Evolutionary conservation across 1,284 basidiomycete genomes (phyloP), one percentile per base, ranked within the genome.

Genomic region (Phellinidium pouzarii): DNA sequence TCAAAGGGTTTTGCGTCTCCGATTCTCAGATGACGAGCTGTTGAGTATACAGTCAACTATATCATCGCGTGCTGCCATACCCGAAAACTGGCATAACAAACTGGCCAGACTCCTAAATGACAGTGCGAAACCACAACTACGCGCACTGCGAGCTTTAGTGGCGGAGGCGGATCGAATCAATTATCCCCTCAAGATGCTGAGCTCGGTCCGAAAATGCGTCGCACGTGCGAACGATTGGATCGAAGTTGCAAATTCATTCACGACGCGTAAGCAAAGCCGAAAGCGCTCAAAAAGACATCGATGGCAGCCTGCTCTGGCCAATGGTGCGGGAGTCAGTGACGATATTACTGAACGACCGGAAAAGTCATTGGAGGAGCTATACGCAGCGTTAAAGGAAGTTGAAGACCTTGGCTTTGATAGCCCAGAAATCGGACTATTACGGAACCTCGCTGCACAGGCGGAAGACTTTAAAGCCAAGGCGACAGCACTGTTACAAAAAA

Each of bases 151-250:
- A 26, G 80, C 85, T 4, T 71, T 95, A 14, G 74, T 92, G 22
- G 79, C 85, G 0, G 94, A 97, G 65, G 94, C 90, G 19, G 92
- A 96, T 60, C 83, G 84, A 53, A 91, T 95, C 63, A 82, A 80
- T 45, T 80, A 82, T 63, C 74, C 77, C 22, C 75, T 96, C 17
- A 75, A 80, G 1, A 91, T 94, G 65, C 74, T 94, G 44, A 68
- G 72, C 19, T 71, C 80, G 44, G 77, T 97, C 43, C 79, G 84
- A 44, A 85, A 81, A 63, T 92, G 91, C 64, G 87, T 96, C 48
- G 76, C 70, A 38, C 78, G 82, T 54, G 93, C 89, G 22, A 88
- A 84, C 60, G 82, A 87, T 57, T 95, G 93, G 92, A 74, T 94
- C 3, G 84, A 89, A 48, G 77, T 82, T 7, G 86, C 82, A 49